Evolutionary conservation across 108 stramenopile species (phyloP).

Genomic region (Nitzschia palea): DNA sequence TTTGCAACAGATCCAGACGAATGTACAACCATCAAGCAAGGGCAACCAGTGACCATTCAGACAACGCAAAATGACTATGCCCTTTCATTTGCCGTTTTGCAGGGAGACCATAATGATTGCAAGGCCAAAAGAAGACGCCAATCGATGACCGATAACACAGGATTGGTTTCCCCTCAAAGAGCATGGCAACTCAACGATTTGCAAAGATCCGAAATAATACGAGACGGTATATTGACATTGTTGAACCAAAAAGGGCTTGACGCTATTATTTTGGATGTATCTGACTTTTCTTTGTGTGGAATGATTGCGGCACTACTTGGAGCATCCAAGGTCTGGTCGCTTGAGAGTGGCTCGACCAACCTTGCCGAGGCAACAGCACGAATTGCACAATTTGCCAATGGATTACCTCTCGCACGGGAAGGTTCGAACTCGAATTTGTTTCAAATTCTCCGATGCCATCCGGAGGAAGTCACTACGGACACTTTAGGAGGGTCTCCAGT

Average conservation of each 20-base stretch:
- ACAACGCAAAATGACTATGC: constrained; percentile 54
- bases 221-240: constrained; percentile 40
- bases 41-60: constrained; percentile 34
- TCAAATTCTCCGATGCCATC: constrained; percentile 31
- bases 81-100: constrained; percentile 38
- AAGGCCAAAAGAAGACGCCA: not conserved
- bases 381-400: constrained; percentile 70
- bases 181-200: constrained; percentile 72
- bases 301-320: constrained; percentile 68
- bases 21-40: constrained; percentile 28
- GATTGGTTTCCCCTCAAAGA: constrained; percentile 50
- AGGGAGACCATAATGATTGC: not conserved
- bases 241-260: constrained; percentile 40
- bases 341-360: constrained; percentile 53
- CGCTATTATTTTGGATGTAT: constrained; percentile 59
- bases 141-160: not conserved
- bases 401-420: constrained; percentile 23
- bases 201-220: constrained; percentile 31
- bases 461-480: constrained; percentile 7
- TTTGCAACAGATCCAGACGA: constrained; percentile 39
- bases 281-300: constrained; percentile 75
- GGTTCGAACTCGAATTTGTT: not conserved
- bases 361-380: constrained; percentile 58
- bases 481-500: constrained; percentile 16
- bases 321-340: constrained; percentile 54